Base-by-base conservation (phyloP, 257 asterid species). In the Linderniella brevidens region DNA sequence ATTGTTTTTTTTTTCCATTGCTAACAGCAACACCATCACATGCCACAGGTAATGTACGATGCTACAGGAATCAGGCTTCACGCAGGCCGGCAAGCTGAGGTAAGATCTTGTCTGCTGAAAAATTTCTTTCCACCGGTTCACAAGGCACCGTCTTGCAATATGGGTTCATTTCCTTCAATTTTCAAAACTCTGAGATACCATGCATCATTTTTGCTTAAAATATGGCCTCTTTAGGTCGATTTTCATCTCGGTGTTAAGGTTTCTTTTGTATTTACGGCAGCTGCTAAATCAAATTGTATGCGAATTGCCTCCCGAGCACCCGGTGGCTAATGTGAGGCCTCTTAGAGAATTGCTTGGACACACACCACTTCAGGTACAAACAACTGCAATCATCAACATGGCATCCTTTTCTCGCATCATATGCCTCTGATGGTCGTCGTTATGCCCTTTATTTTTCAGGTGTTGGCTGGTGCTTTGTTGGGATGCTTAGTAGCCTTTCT, bases 51-150 rank as follows among this genome's bases (percentile, higher is more conserved):
- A 46, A 88, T 84, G 95, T 84, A 88, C 40, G 98, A 88, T 57
- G 98, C 98, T 58, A 80, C 94, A 17, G 95, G 95, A 6, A 72
- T 84, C 68, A 80, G 98, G 65, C 85, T 76, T 61, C 98, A 84
- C 76, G 94, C 98, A 58, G 94, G 95, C 42, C 80, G 98, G 35
- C 98, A 88, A 65, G 98, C 98, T 65, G 95, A 83, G 79, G 97
- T 88, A 66, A 70, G 71, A 57, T 51, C 41, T 61, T 16, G 17
- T 46, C 1, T 17, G 12, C 2, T 16, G 49, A 12, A 10, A 3
- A 37, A 39, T 9, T 39, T 13, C 3, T 11, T 39, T 13, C 43
- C 15, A 13, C 15, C 1, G 43, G 1, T 11, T 39, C 15, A 10
- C 13, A 39, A 39, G 13, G 13, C 15, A 10, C 15, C 13, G 1